Conservation (phyloP, 495 filamentous ascomycete species). For the Annulohypoxylon maeteangense region DNA sequence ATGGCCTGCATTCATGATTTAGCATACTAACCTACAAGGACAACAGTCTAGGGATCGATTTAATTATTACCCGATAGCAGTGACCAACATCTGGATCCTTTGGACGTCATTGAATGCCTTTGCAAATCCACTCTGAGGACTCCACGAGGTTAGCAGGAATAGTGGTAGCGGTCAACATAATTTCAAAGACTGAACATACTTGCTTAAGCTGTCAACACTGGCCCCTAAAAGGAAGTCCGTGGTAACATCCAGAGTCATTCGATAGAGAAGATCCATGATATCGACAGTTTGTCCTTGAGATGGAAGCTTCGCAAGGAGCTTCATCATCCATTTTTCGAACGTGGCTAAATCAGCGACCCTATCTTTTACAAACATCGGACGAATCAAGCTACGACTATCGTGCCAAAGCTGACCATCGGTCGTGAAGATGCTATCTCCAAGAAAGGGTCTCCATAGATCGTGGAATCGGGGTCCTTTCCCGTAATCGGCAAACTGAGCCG, state of each 20-base stretch:
- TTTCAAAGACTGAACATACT: conserved; percentile 44
- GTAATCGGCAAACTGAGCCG: conserved; percentile 65
- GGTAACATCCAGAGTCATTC: conserved; percentile 67
- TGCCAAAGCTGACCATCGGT: conserved; percentile 67
- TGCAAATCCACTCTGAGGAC: conserved; percentile 61
- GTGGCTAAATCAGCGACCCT: conserved; percentile 59
- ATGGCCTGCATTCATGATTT: conserved; percentile 47
- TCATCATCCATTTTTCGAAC: conserved; percentile 61
- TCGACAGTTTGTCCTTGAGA: conserved; percentile 57
- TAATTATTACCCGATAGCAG: conserved; percentile 51
- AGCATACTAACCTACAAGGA: not conserved
- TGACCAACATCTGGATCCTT: conserved; percentile 58
- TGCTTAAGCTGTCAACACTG: conserved; percentile 62
- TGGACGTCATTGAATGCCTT: conserved; percentile 66
- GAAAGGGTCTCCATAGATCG: conserved; percentile 62
- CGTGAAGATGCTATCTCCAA: conserved; percentile 69
- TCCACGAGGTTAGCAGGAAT: conserved; percentile 29
- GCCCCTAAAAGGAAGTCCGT: conserved; percentile 68
- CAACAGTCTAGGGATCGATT: conserved; percentile 5
- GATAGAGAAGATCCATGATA: conserved; percentile 64
- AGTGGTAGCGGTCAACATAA: not conserved
- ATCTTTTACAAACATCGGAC: conserved; percentile 68
- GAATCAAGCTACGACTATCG: conserved; percentile 61
- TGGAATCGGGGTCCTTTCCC: conserved; percentile 65
- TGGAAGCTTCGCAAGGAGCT: conserved; percentile 55